These are phyloP conservation scores for Curvularia verruculosa DNA, from an alignment of 2,329 filamentous ascomycete genomes.

Conservation along the genomic window DNA sequence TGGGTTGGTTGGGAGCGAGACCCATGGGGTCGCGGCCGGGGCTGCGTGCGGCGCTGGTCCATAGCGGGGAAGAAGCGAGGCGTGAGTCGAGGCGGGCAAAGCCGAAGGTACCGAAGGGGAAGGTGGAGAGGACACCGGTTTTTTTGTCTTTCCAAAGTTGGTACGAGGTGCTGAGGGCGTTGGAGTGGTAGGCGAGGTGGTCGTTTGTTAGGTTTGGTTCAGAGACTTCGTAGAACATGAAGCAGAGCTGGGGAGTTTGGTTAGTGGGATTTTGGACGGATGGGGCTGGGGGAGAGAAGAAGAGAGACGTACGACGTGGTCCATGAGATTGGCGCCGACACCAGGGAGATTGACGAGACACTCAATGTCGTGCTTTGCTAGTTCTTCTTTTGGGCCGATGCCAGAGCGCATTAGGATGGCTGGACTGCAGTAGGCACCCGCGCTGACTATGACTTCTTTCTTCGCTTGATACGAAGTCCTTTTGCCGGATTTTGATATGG, in stretches of 20 bases:
- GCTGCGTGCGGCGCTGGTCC: conserved; percentile 57
- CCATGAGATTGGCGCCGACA: conserved; percentile 68
- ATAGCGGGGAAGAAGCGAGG: conserved; percentile 60
- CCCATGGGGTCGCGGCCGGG: conserved; percentile 66
- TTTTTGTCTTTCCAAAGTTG: conserved; percentile 64
- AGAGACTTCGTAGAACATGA: conserved; percentile 66
- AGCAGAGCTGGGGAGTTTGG: conserved; percentile 46
- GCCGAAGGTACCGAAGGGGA: conserved; percentile 68
- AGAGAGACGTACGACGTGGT: conserved; percentile 61
- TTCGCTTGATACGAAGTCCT: conserved; percentile 42
- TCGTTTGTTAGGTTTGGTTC: conserved; percentile 64
- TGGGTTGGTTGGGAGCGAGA: conserved; percentile 61
- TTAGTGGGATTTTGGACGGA: conserved; percentile 29
- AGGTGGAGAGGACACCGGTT: conserved; percentile 63
- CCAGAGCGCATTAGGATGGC: conserved; percentile 59
- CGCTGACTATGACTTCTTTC: conserved; percentile 45
- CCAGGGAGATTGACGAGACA: conserved; percentile 63
- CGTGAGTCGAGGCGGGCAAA: conserved; percentile 67
- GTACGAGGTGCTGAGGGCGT: conserved; percentile 58
- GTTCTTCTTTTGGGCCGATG: conserved; percentile 61
- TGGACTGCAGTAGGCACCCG: conserved; percentile 44
- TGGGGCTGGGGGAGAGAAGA: conserved; percentile 55
- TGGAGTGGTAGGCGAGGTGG: conserved; percentile 61
- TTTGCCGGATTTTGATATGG: conserved; percentile 52
- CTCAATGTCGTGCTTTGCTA: conserved; percentile 60